A percentile compares a stretch with the other conserved stretches of the same genome.
These are phyloP conservation scores for Panaeolus cyanescens DNA, from an alignment of 768 basidiomycete species.

Conservation along the genomic window DNA sequence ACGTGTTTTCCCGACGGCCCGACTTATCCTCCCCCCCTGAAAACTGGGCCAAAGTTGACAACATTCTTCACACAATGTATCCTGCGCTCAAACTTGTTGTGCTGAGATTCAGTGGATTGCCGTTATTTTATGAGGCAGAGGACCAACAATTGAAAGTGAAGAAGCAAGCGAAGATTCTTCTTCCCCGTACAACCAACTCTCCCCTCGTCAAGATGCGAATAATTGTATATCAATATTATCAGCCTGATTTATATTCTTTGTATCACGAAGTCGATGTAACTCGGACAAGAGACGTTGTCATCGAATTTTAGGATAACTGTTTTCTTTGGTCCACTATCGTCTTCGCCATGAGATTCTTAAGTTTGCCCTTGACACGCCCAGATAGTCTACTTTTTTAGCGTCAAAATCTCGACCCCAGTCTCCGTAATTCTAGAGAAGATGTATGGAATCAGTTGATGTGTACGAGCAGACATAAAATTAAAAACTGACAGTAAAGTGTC, in stretches of 20 bases:
- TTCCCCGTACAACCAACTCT: neutral
- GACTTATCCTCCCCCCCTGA: neutral
- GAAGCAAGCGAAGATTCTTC: neutral
- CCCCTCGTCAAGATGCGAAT: neutral
- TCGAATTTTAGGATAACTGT: too few relatives aligned
- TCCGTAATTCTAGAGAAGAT: conserved; percentile 73
- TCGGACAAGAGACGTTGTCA: too few relatives aligned
- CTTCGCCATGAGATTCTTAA: too few relatives aligned
- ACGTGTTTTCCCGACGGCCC: neutral
- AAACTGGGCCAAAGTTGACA: neutral
- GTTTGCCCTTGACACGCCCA: too few relatives aligned
- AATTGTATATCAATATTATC: neutral
- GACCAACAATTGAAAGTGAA: neutral
- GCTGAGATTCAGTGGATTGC: neutral
- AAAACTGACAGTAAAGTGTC: conserved; percentile 87
- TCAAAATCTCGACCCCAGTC: conserved; percentile 86
- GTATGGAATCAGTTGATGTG: too few relatives aligned
- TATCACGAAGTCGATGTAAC: too few relatives aligned
- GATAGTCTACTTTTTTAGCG: too few relatives aligned
- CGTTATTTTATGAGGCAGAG: neutral
- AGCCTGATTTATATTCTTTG: too few relatives aligned
- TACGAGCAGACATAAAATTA: neutral
- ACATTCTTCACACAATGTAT: neutral
- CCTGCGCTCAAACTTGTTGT: neutral
- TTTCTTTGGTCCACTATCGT: too few relatives aligned